Evolutionary conservation across 1,284 basidiomycete genomes (phyloP).

Genomic region (Papiliotrema terrestris): DNA sequence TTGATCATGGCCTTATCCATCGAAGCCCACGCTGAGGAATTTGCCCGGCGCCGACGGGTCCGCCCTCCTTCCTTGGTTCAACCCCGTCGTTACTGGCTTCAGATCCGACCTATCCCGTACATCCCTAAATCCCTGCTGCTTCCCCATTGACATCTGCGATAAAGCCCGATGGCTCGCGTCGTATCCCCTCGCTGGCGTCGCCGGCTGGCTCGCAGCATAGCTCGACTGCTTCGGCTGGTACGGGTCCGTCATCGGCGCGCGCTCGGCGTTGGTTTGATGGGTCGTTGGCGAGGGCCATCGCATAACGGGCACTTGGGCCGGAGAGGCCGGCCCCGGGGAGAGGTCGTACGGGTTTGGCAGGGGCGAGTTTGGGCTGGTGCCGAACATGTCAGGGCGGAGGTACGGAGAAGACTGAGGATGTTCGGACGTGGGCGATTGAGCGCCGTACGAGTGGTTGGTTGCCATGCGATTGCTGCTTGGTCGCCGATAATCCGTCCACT

Average conservation of each 20-base stretch:
- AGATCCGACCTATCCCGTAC: constrained; percentile 38
- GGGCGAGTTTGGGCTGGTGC: constrained; percentile 31
- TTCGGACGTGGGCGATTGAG: constrained; percentile 30
- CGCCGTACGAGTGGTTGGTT: constrained; percentile 17
- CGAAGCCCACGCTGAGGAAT: constrained; percentile 43
- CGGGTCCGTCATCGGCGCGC: no score
- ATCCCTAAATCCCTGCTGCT: constrained; percentile 32
- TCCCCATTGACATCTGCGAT: constrained; percentile 3
- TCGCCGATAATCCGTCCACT: constrained; percentile 31
- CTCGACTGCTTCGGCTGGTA: no score
- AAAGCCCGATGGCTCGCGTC: constrained; percentile 19
- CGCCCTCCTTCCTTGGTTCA: constrained; percentile 37
- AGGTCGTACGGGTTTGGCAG: constrained; percentile 28
- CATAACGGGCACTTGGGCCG: background rate
- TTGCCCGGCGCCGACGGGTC: constrained; percentile 43
- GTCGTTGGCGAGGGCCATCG: constrained; percentile 10
- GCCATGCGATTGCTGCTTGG: constrained; percentile 22
- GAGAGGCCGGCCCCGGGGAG: constrained; percentile 7
- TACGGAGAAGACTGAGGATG: constrained; percentile 31
- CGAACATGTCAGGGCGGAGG: constrained; percentile 9
- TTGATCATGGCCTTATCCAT: background rate
- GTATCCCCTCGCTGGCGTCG: constrained; percentile 30
- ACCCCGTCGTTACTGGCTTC: constrained; percentile 31
- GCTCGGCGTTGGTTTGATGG: constrained; percentile 10
- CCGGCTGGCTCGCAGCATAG: constrained; percentile 37